These are phyloP conservation scores for Coniochaeta sp. DNA, from an alignment of 2,329 filamentous ascomycete genomes.

Conservation along the genomic window DNA sequence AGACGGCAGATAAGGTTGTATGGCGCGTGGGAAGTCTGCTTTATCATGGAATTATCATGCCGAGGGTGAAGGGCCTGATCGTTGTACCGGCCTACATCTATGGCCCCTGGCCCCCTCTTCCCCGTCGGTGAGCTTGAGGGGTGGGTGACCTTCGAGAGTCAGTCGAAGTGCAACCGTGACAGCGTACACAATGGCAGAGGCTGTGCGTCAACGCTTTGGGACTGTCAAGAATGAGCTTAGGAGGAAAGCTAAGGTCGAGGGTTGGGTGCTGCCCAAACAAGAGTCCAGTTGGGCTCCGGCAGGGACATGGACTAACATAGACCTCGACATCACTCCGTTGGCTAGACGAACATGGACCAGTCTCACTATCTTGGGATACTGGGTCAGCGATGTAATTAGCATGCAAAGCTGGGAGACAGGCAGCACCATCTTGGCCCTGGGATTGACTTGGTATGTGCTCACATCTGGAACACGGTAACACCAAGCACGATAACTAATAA, in stretches of 20 bases:
- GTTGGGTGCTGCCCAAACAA: conserved; percentile 17
- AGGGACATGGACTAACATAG: conserved; percentile 11
- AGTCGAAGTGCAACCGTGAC: background rate
- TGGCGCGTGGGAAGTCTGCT: background rate
- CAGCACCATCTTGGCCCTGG: conserved; percentile 14
- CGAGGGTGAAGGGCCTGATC: background rate
- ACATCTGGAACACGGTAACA: background rate
- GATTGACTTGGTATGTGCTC: conserved; percentile 11
- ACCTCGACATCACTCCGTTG: conserved; percentile 11
- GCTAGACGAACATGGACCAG: conserved; percentile 13
- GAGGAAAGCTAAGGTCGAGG: conserved; percentile 7
- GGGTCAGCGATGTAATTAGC: conserved; percentile 14
- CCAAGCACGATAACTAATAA: background rate
- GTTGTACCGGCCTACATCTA: background rate
- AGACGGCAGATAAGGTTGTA: background rate
- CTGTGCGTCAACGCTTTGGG: background rate
- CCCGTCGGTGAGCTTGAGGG: background rate
- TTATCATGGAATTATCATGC: background rate
- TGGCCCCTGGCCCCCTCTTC: background rate
- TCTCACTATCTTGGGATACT: conserved; percentile 16
- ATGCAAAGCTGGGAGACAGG: conserved; percentile 16
- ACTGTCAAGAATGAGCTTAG: background rate
- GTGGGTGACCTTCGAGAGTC: background rate
- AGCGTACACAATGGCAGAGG: background rate
- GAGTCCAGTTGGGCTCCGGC: conserved; percentile 11